Percentiles rank a stretch among this genome's conserved stretches.
phyloP scores from a whole-genome alignment of 2,329 filamentous ascomycete genomes.

The Davidsoniella australis region DNA sequence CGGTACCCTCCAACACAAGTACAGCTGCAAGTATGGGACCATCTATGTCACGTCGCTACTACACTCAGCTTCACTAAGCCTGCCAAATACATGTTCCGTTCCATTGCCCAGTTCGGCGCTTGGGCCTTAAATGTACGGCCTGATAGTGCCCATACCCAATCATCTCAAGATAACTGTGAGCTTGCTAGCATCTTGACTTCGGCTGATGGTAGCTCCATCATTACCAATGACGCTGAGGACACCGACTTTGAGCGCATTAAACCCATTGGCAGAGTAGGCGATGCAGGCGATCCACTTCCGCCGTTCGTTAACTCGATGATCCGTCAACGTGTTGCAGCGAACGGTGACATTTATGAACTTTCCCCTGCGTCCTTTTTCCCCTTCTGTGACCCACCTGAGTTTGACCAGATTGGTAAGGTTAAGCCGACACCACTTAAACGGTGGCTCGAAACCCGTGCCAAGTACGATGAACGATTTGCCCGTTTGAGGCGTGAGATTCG shows the following conservation, averaged over 20 bases:
- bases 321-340: conserved; percentile 64
- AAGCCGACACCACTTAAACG: conserved; percentile 65
- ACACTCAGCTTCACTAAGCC: conserved; percentile 93
- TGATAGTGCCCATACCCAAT: conserved; percentile 44
- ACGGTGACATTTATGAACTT: conserved; percentile 58
- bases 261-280: conserved; percentile 39
- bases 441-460: conserved; percentile 59
- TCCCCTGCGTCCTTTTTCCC: conserved; percentile 45
- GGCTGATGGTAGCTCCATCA: conserved; percentile 14
- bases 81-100: conserved; percentile 89
- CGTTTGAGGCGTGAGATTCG: conserved; percentile 55
- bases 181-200: conserved; percentile 14
- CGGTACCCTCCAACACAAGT: conserved; percentile 75
- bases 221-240: conserved; percentile 15
- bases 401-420: conserved; percentile 53
- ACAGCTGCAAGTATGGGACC: conserved; percentile 90
- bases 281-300: conserved; percentile 68
- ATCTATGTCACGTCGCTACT: conserved; percentile 79
- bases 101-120: conserved; percentile 80
- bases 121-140: conserved; percentile 76
- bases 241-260: conserved; percentile 16
- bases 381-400: conserved; percentile 31
- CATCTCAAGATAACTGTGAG: conserved; percentile 22
- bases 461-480: conserved; percentile 59
- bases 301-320: conserved; percentile 78